These are phyloP conservation scores for Afroboletus lepidellus DNA, from an alignment of 1,284 basidiomycete genomes.

Conservation along the genomic window DNA sequence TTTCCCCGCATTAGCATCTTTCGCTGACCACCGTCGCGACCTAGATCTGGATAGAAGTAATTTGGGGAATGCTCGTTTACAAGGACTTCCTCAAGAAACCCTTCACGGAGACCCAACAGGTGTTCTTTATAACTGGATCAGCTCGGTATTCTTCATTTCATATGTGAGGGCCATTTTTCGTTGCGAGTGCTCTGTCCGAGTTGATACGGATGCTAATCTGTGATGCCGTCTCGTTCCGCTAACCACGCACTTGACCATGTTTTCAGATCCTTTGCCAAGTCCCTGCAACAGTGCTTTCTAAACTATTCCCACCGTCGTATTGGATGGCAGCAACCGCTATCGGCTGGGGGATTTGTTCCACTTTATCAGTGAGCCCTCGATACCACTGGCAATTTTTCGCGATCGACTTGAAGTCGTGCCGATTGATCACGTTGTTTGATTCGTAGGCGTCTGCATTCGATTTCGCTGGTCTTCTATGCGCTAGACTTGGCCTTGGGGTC, in stretches of 20 bases:
- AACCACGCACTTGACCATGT: not conserved
- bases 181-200: not conserved
- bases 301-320: constrained; percentile 61
- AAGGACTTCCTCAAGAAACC: constrained; percentile 62
- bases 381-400: not conserved
- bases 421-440: not conserved
- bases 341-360: constrained; percentile 71
- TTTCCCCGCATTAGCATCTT: not conserved
- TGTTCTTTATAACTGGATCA: constrained; percentile 66
- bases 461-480: constrained; percentile 48
- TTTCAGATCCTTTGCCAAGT: constrained; percentile 72
- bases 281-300: constrained; percentile 64
- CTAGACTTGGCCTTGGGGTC: constrained; percentile 60
- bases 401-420: not conserved
- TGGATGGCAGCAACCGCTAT: constrained; percentile 66
- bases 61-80: constrained; percentile 74
- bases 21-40: constrained; percentile 1
- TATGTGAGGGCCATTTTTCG: constrained; percentile 46
- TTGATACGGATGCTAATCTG: not conserved
- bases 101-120: constrained; percentile 68
- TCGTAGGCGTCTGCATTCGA: not conserved
- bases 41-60: constrained; percentile 71
- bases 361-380: constrained; percentile 53
- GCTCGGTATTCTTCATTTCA: constrained; percentile 72
- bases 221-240: not conserved